Percentiles rank a stretch among this genome's conserved stretches.
Conservation (phyloP, 371 early-diverging fungal species). For the Mortierella sp. region DNA sequence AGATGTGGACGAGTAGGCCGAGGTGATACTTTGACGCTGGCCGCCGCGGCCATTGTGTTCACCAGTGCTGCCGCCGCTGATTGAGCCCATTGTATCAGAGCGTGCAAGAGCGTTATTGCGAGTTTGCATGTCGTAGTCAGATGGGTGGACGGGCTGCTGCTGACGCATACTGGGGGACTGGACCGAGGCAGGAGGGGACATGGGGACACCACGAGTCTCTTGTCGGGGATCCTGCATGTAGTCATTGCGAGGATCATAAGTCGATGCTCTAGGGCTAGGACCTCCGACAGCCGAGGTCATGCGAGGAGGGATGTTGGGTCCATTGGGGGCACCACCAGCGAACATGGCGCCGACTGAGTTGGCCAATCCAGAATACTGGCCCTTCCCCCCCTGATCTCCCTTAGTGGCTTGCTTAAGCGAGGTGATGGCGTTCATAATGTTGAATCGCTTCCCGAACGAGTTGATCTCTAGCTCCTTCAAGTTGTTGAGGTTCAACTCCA, state of each 20-base stretch:
- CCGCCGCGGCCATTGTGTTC: constrained; percentile 1
- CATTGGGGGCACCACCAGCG: constrained; percentile 1
- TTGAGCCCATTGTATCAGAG: constrained; percentile 46
- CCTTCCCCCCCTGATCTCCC: constrained; percentile 15
- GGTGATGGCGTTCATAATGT: constrained; percentile 73
- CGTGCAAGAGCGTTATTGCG: constrained; percentile 32
- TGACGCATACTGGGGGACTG: constrained; percentile 22
- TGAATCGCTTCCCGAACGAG: constrained; percentile 80
- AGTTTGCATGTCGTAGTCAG: constrained; percentile 19
- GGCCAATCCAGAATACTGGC: constrained; percentile 16
- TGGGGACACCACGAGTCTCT: constrained; percentile 18
- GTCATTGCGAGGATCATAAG: constrained; percentile 33
- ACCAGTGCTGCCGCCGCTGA: constrained; percentile 47
- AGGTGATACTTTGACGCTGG: constrained; percentile 49
- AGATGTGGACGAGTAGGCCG: constrained; percentile 35
- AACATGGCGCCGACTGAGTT: constrained; percentile 21
- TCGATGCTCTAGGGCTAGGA: constrained; percentile 37
- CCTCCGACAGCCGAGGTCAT: constrained; percentile 32
- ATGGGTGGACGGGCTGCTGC: constrained; percentile 14
- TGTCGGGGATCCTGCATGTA: constrained; percentile 42
- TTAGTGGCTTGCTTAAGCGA: constrained; percentile 60
- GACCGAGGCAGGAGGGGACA: constrained; percentile 14
- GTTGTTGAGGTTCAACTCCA: constrained; percentile 71
- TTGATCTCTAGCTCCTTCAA: constrained; percentile 78
- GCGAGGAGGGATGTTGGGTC: constrained; percentile 46